Base-by-base conservation (phyloP, 2,329 filamentous ascomycete species). In the Cladosporium sp. region DNA sequence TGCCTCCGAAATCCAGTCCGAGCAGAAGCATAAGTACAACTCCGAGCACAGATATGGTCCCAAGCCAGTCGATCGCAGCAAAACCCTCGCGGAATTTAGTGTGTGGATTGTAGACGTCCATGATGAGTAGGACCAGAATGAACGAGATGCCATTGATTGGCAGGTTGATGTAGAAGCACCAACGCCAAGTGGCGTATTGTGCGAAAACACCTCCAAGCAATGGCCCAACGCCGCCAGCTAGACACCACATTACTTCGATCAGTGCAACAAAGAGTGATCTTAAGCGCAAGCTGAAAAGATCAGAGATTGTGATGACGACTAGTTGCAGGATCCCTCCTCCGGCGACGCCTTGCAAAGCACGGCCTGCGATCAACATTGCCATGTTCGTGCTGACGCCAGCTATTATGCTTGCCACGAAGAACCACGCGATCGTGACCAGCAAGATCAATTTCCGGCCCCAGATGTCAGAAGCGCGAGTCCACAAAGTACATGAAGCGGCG, bases 81-180 rank as follows among this genome's bases (percentile, higher is more conserved):
- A 84, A 68, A 0, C 81, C 82, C 1, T 77, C 67, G 2, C 69
- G 12, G 49, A 83, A 71, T 0, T 73, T 74, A 0, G 82, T 84
- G 37, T 76, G 73, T 5, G 82, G 80, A 55, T 83, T 82, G 60
- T 83, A 78, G 15, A 84, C 76, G 61, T 85, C 78, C 30, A 85
- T 70, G 61, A 79, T 82, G 28, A 82, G 62, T 1, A 82, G 58
- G 5, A 84, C 71, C 0, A 84, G 71, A 3, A 79, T 22, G 22
- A 82, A 79, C 0, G 81, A 77, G 0, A 75, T 66, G 1, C 77
- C 81, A 30, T 73, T 76, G 25, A 84, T 74, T 0, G 82, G 82
- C 0, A 79, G 70, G 54, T 84, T 84, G 66, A 84, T 80, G 73
- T 80, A 84, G 63, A 82, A 76, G 59, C 34, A 30, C 47, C 47